Base-by-base conservation (phyloP, 441 rosid genomes). In the Mallotus japonicus region DNA sequence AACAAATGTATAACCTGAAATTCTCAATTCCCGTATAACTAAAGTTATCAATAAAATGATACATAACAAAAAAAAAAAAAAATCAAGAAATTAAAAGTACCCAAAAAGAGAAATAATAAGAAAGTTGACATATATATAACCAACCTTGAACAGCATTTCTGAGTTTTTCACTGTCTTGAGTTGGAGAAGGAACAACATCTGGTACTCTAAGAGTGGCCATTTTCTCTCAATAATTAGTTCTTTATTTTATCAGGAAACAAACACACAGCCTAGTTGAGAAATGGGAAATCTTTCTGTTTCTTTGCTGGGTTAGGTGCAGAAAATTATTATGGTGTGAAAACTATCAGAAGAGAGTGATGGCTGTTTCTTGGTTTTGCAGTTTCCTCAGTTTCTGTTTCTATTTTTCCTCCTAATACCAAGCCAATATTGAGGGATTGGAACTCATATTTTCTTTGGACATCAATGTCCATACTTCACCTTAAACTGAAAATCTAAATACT, bases 201-300 rank as follows among this genome's bases (percentile, higher is more conserved):
- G 91, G 91, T 32, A 88, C 69, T 82, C 85, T 84, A 54, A 90
- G 77, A 47, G 95, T 85, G 49, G 87, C 83, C 98, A 92, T 92
- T 67, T 76, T 65, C 32, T 50, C 42, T 16, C 37, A 51, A 46
- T 3, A 70, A 15, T 67, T 6, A 32, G 2, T 1, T 62, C 7
- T 42, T 40, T 4, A 17, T 40, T 80, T 82, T 59, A 65, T 67
- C 71, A 22, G 62, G 70, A 62, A 67, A 72, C 16, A 55, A 67
- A 22, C 66, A 56, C 9, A 57, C 15, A 13, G 17, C 19, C 9
- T 17, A 13, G 42, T 42, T 59, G 51, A 55, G 51, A 54, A 53
- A 49, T 20, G 28, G 59, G 49, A 20, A 63, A 37, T 16, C 55
- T 56, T 24, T 24, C 28, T 24, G 28, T 24, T 24, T 24, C 28